These are phyloP conservation scores for Metarhizium brunneum DNA, from an alignment of 2,329 filamentous ascomycete species.

Conservation along the genomic window DNA sequence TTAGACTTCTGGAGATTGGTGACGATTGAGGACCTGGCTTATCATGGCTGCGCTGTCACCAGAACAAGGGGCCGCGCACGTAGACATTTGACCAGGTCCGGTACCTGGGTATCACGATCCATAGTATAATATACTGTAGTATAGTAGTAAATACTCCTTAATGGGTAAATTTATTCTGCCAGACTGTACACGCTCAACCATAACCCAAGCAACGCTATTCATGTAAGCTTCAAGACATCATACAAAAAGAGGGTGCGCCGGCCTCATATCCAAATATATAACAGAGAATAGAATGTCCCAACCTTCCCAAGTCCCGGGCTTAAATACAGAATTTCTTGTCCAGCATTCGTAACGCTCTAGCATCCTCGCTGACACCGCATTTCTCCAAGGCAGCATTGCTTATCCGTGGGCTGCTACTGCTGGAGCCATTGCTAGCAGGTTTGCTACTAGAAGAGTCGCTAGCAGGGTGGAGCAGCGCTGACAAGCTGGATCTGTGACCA, in stretches of 20 bases:
- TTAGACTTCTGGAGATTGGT: too few relatives aligned
- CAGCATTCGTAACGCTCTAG: constrained; percentile 54
- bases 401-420: constrained; percentile 28
- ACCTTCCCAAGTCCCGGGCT: not conserved
- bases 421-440: constrained; percentile 30
- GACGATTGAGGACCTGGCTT: too few relatives aligned
- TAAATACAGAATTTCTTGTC: constrained; percentile 44
- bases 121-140: too few relatives aligned
- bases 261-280: not conserved
- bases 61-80: too few relatives aligned
- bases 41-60: too few relatives aligned
- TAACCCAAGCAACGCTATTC: not conserved
- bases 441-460: constrained; percentile 38
- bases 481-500: constrained; percentile 35
- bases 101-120: too few relatives aligned
- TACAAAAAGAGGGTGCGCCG: not conserved
- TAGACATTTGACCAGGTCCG: too few relatives aligned
- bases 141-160: too few relatives aligned
- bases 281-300: not conserved
- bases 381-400: constrained; percentile 19
- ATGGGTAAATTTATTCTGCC: too few relatives aligned
- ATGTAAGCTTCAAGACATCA: not conserved
- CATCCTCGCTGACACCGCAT: constrained; percentile 50
- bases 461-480: constrained; percentile 42
- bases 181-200: not conserved